Evolutionary conservation across 176 grass and related monocot species (phyloP).

Genomic region (Puccinellia tenuiflora): DNA sequence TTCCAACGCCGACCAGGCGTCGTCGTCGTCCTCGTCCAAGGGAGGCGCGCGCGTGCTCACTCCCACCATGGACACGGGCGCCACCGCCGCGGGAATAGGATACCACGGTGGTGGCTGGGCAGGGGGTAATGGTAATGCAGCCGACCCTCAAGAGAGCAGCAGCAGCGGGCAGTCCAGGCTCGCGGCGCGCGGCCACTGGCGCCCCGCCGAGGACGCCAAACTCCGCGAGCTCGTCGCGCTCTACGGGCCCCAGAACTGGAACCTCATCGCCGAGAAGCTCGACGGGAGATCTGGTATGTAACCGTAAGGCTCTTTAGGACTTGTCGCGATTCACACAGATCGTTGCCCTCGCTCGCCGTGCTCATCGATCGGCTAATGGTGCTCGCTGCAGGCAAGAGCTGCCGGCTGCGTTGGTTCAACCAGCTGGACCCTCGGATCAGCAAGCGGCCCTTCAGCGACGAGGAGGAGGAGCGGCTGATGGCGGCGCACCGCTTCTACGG

Average conservation of each 20-base stretch:
- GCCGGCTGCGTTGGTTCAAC: conserved; percentile 90
- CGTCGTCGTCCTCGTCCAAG: conserved; percentile 52
- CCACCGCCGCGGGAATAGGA: conserved; percentile 13
- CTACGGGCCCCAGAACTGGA: conserved; percentile 94
- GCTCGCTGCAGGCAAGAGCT: conserved; percentile 70
- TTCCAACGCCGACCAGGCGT: conserved; percentile 31
- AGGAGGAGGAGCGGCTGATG: conserved; percentile 89
- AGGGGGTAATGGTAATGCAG: conserved; percentile 14
- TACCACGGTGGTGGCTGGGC: not conserved
- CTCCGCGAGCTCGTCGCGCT: conserved; percentile 78
- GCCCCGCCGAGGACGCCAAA: conserved; percentile 78
- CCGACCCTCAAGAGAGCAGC: conserved; percentile 44
- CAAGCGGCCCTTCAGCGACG: conserved; percentile 65
- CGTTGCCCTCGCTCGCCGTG: not conserved
- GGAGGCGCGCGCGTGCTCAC: conserved; percentile 33
- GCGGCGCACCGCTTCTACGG: conserved; percentile 80
- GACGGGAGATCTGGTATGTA: conserved; percentile 86
- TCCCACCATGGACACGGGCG: conserved; percentile 41
- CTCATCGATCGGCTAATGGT: not conserved
- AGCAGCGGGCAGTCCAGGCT: conserved; percentile 62
- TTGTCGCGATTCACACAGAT: not conserved
- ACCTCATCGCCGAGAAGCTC: conserved; percentile 85
- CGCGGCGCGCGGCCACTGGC: conserved; percentile 79
- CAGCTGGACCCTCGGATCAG: conserved; percentile 90
- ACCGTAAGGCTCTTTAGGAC: not conserved